A percentile compares a stretch with the other conserved stretches of the same genome.
These are phyloP conservation scores for Penstemon eatonii DNA, from an alignment of 257 asterid species.

Conservation along the genomic window DNA sequence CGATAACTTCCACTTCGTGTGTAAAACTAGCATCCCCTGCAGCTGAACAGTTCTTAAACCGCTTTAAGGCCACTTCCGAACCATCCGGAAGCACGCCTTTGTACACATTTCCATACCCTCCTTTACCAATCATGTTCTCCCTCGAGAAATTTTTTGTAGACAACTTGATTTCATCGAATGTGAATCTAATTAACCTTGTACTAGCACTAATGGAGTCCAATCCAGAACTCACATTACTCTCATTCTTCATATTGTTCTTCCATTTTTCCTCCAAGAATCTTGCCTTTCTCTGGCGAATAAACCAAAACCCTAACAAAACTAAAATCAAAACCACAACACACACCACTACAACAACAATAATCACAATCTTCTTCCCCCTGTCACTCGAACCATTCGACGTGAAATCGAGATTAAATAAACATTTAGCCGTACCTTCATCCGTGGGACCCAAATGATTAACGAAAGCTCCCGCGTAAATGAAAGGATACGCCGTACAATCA, in stretches of 20 bases:
- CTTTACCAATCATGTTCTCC: constrained; percentile 64
- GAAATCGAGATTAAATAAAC: constrained; percentile 69
- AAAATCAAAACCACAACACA: constrained; percentile 31
- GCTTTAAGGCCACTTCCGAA: constrained; percentile 74
- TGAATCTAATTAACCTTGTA: constrained; percentile 58
- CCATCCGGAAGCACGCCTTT: constrained; percentile 73
- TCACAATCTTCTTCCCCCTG: constrained; percentile 33
- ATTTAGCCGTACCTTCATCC: constrained; percentile 65
- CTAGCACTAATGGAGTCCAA: constrained; percentile 67
- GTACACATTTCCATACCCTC: constrained; percentile 90
- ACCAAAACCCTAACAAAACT: constrained; percentile 37
- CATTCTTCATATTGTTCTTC: constrained; percentile 22
- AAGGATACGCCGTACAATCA: constrained; percentile 62
- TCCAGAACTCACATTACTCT: constrained; percentile 36
- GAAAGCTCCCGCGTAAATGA: constrained; percentile 70
- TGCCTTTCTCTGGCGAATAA: constrained; percentile 35
- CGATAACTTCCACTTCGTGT: constrained; percentile 85
- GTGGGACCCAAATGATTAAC: constrained; percentile 62
- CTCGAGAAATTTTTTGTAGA: constrained; percentile 65
- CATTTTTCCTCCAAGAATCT: constrained; percentile 17
- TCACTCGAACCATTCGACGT: constrained; percentile 23
- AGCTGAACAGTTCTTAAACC: constrained; percentile 87
- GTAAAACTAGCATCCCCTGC: constrained; percentile 66
- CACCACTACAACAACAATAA: constrained; percentile 38
- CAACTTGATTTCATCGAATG: constrained; percentile 60